Base-by-base conservation (phyloP, 192 early-diverging fungal genomes). In the Coemansia sp. region DNA sequence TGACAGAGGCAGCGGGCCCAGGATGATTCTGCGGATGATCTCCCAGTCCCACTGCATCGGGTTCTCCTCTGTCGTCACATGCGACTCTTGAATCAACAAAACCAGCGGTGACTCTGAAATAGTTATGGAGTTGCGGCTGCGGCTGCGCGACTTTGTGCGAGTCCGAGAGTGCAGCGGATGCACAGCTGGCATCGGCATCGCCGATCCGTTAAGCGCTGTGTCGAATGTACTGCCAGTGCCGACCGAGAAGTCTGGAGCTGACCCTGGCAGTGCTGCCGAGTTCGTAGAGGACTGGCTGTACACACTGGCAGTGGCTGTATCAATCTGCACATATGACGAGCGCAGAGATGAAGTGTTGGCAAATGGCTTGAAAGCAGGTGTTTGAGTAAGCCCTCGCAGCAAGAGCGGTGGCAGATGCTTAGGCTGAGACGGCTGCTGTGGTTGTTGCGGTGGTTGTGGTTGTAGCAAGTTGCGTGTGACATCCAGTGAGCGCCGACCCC, bases 11-110 rank as follows among this genome's bases (percentile, higher is more conserved):
- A 76, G 64, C 8, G 70, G 74, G 0, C 74, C 74, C 32, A 72
- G 66, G 23, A 82, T 72, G 1, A 76, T 53, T 25, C 45, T 10
- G 12, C 78, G 72, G 43, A 82, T 69, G 7, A 57, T 55, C 11
- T 60, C 60, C 79, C 79, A 82, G 67, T 76, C 64, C 79, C 79
- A 82, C 15, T 62, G 70, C 74, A 82, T 73, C 38, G 79, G 71
- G 43, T 82, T 82, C 3, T 82, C 79, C 54, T 82, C 79, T 0
- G 52, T 55, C 27, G 67, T 63, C 3, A 82, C 79, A 6, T 66
- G 74, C 43, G 79, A 73, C 21, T 76, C 74, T 45, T 70, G 58
- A 62, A 82, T 73, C 35, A 64, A 52, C 23, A 59, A 24, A 19
- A 64, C 24, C 14, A 82, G 67, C 57, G 60, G 61, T 48, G 70